phyloP scores from a whole-genome alignment of 2,329 filamentous ascomycete genomes.

The Aspergillus calidoustus region DNA sequence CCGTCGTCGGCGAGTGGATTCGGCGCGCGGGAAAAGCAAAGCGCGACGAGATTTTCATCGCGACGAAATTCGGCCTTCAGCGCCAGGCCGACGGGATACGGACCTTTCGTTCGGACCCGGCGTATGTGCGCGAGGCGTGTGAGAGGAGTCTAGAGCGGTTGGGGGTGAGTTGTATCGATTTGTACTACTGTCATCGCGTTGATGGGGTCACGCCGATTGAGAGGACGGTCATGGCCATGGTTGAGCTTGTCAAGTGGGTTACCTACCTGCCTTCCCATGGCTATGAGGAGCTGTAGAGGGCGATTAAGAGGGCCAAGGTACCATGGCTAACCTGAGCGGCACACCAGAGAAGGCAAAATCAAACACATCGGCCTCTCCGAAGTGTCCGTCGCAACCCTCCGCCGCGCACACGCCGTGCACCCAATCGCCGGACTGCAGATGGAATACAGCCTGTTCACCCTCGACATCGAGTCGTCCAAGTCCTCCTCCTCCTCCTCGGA shows the following conservation, averaged over 20 bases:
- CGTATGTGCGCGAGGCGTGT: conserved; percentile 43
- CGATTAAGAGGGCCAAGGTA: too few relatives aligned
- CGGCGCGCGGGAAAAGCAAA: conserved; percentile 47
- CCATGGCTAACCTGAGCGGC: not conserved
- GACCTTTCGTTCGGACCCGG: conserved; percentile 40
- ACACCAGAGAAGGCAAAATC: conserved; percentile 52
- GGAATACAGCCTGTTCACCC: conserved; percentile 56
- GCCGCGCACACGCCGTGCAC: conserved; percentile 54
- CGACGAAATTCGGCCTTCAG: conserved; percentile 38
- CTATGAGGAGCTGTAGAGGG: too few relatives aligned
- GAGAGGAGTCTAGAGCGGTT: conserved; percentile 41
- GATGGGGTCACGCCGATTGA: conserved; percentile 51
- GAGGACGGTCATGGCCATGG: conserved; percentile 50
- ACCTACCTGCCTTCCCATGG: too few relatives aligned
- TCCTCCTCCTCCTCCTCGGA: conserved; percentile 38
- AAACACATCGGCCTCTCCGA: conserved; percentile 55
- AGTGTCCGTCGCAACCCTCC: conserved; percentile 49
- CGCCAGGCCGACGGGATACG: conserved; percentile 21
- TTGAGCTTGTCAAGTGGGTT: conserved; percentile 45
- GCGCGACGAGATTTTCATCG: conserved; percentile 47
- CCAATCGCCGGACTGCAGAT: conserved; percentile 56
- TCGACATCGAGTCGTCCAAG: conserved; percentile 52
- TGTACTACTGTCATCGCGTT: conserved; percentile 53
- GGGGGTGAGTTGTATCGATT: conserved; percentile 45
- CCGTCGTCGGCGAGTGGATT: conserved; percentile 16